Base-by-base conservation (phyloP, 768 basidiomycete species). In the Leccinum longicurvipes region DNA sequence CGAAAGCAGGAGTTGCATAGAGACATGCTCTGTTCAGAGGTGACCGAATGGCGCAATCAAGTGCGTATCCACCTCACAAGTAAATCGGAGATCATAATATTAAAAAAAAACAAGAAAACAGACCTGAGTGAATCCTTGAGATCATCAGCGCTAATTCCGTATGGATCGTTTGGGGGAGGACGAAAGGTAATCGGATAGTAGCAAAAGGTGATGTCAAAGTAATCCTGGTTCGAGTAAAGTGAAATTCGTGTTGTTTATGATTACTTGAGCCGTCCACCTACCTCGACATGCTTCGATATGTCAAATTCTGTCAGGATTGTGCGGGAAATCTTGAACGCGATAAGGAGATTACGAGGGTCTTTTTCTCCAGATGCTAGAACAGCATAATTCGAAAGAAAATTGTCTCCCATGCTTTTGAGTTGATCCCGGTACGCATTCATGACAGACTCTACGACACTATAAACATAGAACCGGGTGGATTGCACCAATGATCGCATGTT, bases 121-220 rank as follows among this genome's bases (percentile, higher is more conserved):
- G 63, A 87, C 90, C 85, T 78, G 15, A 98, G 79, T 2, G 86
- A 77, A 50, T 68, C 60, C 63, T 89, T 88, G 21, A 99, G 80
- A 66, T 98, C 91, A 29, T 95, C 91, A 0, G 90, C 78, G 3
- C 87, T 89, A 56, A 99, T 95, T 4, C 89, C 89, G 69, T 96
- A 94, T 17, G 93, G 93, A 67, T 98, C 94, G 62, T 93, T 87
- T 1, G 93, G 89, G 17, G 95, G 93, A 9, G 96, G 93, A 55
- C 89, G 82, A 75, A 97, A 99, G 0, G 93, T 92, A 54, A 99
- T 98, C 0, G 97, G 97, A 74, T 98, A 99, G 71, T 99, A 99
- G 70, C 97, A 98, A 71, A 95, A 98, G 0, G 87, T 90, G 67
- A 98, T 86, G 64, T 98, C 92, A 74, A 96, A 98, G 47, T 98